Conservation (phyloP, 2,329 filamentous ascomycete genomes). For the Colletotrichum phormii region DNA sequence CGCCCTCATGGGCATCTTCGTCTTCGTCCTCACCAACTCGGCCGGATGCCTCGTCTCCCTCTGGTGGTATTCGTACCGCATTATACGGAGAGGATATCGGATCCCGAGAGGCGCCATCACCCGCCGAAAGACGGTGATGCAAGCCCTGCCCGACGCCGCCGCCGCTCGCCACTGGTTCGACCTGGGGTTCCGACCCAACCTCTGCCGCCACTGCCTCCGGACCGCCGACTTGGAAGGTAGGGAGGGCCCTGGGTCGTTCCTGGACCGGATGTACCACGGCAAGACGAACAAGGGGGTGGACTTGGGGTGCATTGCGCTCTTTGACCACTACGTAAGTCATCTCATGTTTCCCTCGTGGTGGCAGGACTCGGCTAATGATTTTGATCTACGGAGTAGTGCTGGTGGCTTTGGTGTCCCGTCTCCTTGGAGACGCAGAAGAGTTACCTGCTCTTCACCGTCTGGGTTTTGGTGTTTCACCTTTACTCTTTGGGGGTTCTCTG, state of each 20-base stretch:
- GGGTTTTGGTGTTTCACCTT: neutral
- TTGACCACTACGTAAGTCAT: conserved; percentile 1
- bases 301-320: neutral
- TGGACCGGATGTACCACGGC: neutral
- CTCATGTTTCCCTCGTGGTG: neutral
- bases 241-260: neutral
- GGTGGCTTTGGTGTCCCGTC: neutral
- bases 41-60: neutral
- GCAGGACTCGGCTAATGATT: neutral
- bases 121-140: neutral
- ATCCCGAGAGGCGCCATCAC: neutral
- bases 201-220: neutral
- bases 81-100: neutral
- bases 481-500: neutral
- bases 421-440: neutral
- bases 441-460: neutral
- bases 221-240: neutral
- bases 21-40: neutral
- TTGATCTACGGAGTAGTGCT: neutral
- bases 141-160: neutral
- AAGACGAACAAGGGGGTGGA: neutral
- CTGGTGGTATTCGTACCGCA: neutral
- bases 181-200: neutral
- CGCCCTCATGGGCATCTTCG: neutral
- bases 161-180: neutral